Base-by-base conservation (phyloP, 805 yeast genomes). In the Zygotorulaspora sp. region DNA sequence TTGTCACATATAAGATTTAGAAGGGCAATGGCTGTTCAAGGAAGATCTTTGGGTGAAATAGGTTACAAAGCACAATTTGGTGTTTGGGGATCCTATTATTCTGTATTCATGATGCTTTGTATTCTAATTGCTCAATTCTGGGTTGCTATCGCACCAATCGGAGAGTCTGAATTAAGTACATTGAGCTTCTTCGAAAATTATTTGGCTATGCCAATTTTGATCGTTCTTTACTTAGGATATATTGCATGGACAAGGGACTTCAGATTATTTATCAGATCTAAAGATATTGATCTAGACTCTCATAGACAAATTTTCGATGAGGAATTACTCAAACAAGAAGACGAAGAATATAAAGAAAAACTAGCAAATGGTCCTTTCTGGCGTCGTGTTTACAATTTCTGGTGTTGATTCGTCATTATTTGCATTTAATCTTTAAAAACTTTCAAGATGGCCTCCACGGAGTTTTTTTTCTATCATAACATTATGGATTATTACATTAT, bases 41-140 rank as follows among this genome's bases (percentile, higher is more conserved):
- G 77, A 3, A 65, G 69, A 48, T 65, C 72, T 2, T 36, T 62
- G 5, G 58, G 62, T 15, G 83, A 78, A 54, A 62, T 78, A 29
- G 78, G 80, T 3, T 77, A 67, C 60, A 56, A 50, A 26, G 68
- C 82, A 9, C 74, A 68, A 55, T 61, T 67, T 15, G 82, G 83
- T 36, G 57, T 66, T 6, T 62, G 59, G 57, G 82, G 81, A 9
- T 77, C 82, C 1, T 68, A 62, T 50, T 70, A 68, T 52, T 80
- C 77, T 5, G 55, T 73, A 10, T 35, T 65, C 9, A 59, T 80
- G 46, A 73, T 77, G 55, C 36, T 64, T 8, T 63, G 78, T 40
- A 70, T 78, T 20, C 50, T 78, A 17, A 59, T 72, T 35, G 81
- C 78, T 2, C 83, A 78, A 54, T 77, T 79, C 57, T 79, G 83